Base-by-base conservation (phyloP, 2,329 filamentous ascomycete species). In the Fusarium algeriense region DNA sequence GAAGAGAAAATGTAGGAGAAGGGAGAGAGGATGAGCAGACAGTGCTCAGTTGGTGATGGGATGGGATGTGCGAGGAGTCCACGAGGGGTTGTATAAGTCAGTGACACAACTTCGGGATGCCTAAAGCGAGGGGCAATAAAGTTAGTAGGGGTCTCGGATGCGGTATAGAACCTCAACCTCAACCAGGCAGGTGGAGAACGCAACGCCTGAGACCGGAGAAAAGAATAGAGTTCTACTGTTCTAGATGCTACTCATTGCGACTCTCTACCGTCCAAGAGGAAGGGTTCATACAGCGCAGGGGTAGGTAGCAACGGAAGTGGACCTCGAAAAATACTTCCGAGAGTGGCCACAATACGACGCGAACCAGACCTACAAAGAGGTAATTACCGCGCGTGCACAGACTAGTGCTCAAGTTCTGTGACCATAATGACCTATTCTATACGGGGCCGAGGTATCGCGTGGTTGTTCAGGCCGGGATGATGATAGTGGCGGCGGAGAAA, bases 1-100 rank as follows among this genome's bases (percentile, higher is more conserved):
- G 23, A 34, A 23, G 4, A 23, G n/a, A 34, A 11, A 32, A 17
- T 43, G 26, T 14, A 48, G 13, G 37, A 54, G 37, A 54, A 34
- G 28, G 28, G 48, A 57, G 55, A 58, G 46, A 60, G 46, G 46
- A 52, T 20, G 56, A 60, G 56, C 56, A 37, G 55, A 41, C 38
- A 37, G 45, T 44, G 37, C 56, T 52, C 56, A 60, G 38, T 52
- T 52, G 30, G 38, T 37, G 45, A 60, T 44, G 30, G 30, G 32
- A 45, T 45, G 8, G 30, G 32, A 45, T 45, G 8, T 28, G 30
- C 30, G 41, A 56, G 41, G 53, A 56, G 53, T 56, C 30, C 41
- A 45, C 41, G 53, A 45, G 53, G 40, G 46, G 44, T 49, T 58
- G 56, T 60, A 52, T 60, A 60, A 60, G 38, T 52, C 46, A 30